Conservation (phyloP, 192 early-diverging fungal species). For the Allomyces arbusculus region DNA sequence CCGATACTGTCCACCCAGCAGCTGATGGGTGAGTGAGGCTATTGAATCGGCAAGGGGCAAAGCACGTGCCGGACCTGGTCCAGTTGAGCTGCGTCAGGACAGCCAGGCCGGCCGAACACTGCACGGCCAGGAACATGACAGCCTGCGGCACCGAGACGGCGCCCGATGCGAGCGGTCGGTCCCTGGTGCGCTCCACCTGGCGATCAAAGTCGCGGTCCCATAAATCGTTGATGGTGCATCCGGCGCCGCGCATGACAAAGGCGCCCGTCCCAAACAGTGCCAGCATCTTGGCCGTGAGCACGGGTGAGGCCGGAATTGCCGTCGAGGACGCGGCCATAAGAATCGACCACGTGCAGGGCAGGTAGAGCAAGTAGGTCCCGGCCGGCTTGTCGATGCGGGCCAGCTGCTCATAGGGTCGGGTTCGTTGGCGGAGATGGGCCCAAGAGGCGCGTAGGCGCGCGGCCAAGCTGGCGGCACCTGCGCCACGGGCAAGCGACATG, state of each 20-base stretch:
- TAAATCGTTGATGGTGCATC: conserved; percentile 91
- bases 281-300: conserved; percentile 39
- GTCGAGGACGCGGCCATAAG: conserved; percentile 40
- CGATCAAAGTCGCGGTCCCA: conserved; percentile 86
- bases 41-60: too few relatives aligned
- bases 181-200: conserved; percentile 57
- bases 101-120: conserved; percentile 58
- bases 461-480: too few relatives aligned
- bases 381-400: conserved; percentile 74
- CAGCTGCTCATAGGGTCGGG: conserved; percentile 28
- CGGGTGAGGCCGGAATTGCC: conserved; percentile 16
- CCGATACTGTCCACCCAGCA: conserved; percentile 18
- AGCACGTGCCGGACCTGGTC: conserved; percentile 32
- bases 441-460: too few relatives aligned
- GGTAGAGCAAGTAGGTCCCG: conserved; percentile 76
- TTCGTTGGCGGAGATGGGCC: neutral
- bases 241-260: conserved; percentile 82
- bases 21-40: too few relatives aligned
- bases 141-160: conserved; percentile 43
- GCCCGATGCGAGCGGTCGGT: conserved; percentile 65
- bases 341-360: conserved; percentile 75
- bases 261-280: conserved; percentile 68
- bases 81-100: conserved; percentile 75
- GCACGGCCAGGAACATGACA: conserved; percentile 51
- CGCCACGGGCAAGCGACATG: too few relatives aligned